Evolutionary conservation across 129 eudicot species (phyloP).

Genomic region (Flaveria robusta): DNA sequence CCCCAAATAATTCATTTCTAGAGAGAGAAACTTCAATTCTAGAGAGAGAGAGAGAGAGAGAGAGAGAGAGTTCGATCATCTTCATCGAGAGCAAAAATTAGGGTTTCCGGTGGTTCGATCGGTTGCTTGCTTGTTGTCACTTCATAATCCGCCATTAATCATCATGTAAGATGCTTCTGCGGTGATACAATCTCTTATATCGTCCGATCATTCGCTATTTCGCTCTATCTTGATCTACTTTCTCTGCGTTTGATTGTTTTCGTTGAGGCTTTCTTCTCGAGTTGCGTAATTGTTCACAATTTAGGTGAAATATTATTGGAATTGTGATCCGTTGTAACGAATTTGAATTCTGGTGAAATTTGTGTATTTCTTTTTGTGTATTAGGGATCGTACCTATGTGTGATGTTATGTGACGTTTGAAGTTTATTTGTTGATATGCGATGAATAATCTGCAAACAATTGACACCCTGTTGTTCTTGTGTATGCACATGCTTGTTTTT

Average conservation of each 20-base stretch:
- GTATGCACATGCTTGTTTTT: too few relatives aligned
- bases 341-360: conserved; percentile 9
- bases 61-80: conserved; percentile 36
- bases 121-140: conserved; percentile 22
- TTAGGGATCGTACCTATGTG: not conserved
- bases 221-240: conserved; percentile 22
- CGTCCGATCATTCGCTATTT: conserved; percentile 13
- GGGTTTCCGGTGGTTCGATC: conserved; percentile 29
- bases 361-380: conserved; percentile 4
- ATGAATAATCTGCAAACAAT: conserved; percentile 16
- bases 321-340: not conserved
- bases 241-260: conserved; percentile 25
- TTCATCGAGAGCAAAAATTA: conserved; percentile 25
- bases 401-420: not conserved
- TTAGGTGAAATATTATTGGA: conserved; percentile 18
- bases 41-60: conserved; percentile 26
- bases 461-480: conserved; percentile 6
- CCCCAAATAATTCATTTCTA: conserved; percentile 26
- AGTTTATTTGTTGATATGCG: conserved; percentile 15
- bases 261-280: conserved; percentile 8
- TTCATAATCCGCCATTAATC: conserved; percentile 23
- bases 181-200: not conserved
- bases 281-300: conserved; percentile 1
- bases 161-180: conserved; percentile 31
- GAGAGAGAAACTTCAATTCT: conserved; percentile 29